Evolutionary conservation across 192 early-diverging fungal genomes (phyloP).

Genomic region (Endogone sp.): DNA sequence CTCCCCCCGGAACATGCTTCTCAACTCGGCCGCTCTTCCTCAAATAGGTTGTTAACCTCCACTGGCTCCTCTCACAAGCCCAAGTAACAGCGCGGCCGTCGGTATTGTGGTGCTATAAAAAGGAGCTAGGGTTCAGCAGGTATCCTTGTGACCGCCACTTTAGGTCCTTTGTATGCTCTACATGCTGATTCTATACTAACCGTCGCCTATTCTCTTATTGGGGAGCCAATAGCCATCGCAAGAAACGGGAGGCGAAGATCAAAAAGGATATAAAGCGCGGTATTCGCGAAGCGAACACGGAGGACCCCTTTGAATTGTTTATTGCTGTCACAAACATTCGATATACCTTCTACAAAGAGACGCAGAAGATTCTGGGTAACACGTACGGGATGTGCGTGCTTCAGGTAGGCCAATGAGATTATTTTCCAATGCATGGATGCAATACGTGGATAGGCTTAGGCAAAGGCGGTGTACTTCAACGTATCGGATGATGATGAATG

Average conservation of each 20-base stretch:
- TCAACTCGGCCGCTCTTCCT: neutral
- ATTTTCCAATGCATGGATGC: no score
- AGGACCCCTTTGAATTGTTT: constrained; percentile 99
- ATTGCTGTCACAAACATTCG: constrained; percentile 92
- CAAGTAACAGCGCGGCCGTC: constrained; percentile 84
- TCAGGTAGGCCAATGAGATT: constrained; percentile 36
- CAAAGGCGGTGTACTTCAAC: no score
- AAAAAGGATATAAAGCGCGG: constrained; percentile 93
- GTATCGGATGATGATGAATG: no score
- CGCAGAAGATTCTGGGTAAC: constrained; percentile 95
- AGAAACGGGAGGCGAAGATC: constrained; percentile 95
- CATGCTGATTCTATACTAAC: no score
- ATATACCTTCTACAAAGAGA: constrained; percentile 99
- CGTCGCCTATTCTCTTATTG: neutral
- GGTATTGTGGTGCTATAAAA: constrained; percentile 99
- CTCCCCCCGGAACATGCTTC: neutral
- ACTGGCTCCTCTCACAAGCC: constrained; percentile 94
- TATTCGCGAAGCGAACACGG: constrained; percentile 83
- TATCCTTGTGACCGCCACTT: constrained; percentile 6
- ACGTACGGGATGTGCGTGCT: constrained; percentile 99
- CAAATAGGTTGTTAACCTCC: constrained; percentile 87
- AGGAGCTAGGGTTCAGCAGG: constrained; percentile 92
- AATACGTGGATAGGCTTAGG: no score
- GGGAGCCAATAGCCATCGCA: constrained; percentile 93
- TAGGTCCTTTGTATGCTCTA: neutral